Evolutionary conservation across 2,329 filamentous ascomycete genomes (phyloP).

Genomic region (Fusarium sp.): DNA sequence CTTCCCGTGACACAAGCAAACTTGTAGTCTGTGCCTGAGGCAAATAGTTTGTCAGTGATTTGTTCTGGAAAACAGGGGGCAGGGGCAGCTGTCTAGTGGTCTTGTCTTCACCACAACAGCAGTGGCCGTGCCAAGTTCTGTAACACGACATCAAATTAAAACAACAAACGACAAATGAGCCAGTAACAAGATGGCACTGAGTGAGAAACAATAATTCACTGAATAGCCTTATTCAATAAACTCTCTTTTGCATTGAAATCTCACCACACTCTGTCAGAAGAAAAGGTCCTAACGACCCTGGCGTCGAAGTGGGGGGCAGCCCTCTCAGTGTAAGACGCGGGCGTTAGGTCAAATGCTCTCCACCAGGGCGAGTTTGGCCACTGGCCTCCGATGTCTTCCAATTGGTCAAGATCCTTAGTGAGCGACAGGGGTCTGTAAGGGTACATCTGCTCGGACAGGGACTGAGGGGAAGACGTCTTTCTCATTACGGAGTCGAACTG

Average conservation of each 20-base stretch:
- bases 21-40: constrained; percentile 30
- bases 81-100: constrained; percentile 19
- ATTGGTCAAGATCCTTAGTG: constrained; percentile 32
- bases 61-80: constrained; percentile 40
- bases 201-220: constrained; percentile 2
- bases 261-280: constrained; percentile 21
- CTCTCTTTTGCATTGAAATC: constrained; percentile 17
- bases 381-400: constrained; percentile 17
- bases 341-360: constrained; percentile 33
- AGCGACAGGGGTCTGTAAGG: constrained; percentile 26
- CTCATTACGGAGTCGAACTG: constrained; percentile 15
- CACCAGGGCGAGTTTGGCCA: constrained; percentile 39
- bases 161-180: constrained; percentile 8
- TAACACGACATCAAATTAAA: constrained; percentile 17
- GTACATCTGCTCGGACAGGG: constrained; percentile 30
- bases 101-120: constrained; percentile 29
- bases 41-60: constrained; percentile 18
- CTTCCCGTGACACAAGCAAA: constrained; percentile 36
- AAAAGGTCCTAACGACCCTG: constrained; percentile 33
- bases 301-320: constrained; percentile 39
- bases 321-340: constrained; percentile 39
- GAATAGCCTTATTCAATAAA: constrained; percentile 30
- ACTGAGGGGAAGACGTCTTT: constrained; percentile 10
- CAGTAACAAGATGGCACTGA: constrained; percentile 8
- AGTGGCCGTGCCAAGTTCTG: constrained; percentile 14